These are phyloP conservation scores for Pichia cephalocereana DNA, from an alignment of 805 yeast genomes.

Conservation along the genomic window DNA sequence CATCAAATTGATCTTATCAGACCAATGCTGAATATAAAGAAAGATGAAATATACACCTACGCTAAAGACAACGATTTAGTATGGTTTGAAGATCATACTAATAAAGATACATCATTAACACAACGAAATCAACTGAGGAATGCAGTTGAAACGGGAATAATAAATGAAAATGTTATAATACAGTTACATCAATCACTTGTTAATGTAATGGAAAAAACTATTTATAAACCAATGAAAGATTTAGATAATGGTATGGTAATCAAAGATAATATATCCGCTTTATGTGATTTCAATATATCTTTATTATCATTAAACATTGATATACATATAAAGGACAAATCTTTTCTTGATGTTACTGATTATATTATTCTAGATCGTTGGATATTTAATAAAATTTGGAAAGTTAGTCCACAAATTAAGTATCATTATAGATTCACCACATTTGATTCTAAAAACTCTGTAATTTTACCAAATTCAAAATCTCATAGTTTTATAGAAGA, in stretches of 20 bases:
- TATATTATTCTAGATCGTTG: slow-evolving; percentile 21
- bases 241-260: not conserved
- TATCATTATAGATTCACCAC: slow-evolving; percentile 5
- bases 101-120: slow-evolving; percentile 44
- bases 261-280: not conserved
- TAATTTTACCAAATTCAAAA: not conserved
- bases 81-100: slow-evolving; percentile 72
- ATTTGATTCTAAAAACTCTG: slow-evolving; percentile 7
- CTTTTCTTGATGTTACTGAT: slow-evolving; percentile 2
- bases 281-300: not conserved
- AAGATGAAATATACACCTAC: slow-evolving; percentile 35
- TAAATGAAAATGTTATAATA: not conserved
- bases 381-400: slow-evolving; percentile 15
- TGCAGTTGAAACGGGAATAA: not conserved
- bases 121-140: slow-evolving; percentile 34
- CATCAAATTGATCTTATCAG: slow-evolving; percentile 24
- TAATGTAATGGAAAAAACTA: not conserved
- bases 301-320: slow-evolving; percentile 29
- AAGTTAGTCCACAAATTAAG: slow-evolving; percentile 1
- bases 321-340: slow-evolving; percentile 12
- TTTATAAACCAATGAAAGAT: not conserved
- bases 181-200: not conserved
- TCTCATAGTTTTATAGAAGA: not conserved
- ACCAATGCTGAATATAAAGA: slow-evolving; percentile 44
- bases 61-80: slow-evolving; percentile 32